These are phyloP conservation scores for Citrus maxima DNA, from an alignment of 345 rosid genomes.

Conservation along the genomic window DNA sequence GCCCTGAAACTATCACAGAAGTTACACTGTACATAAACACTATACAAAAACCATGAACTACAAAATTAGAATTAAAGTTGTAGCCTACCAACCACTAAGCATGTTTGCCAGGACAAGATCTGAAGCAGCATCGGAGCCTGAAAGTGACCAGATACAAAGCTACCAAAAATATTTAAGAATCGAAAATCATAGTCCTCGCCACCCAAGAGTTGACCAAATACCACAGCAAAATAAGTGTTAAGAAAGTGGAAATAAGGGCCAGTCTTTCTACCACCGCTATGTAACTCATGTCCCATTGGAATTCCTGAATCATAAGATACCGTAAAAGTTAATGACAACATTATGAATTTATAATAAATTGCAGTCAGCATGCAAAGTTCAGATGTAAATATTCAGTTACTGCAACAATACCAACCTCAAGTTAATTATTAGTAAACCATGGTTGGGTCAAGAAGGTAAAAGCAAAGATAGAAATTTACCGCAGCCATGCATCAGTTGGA, in stretches of 20 bases:
- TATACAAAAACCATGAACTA: not conserved
- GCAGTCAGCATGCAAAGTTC: not conserved
- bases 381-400: not conserved
- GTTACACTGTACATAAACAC: slow-evolving; percentile 7
- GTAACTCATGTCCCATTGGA: not conserved
- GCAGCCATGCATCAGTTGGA: slow-evolving; percentile 23
- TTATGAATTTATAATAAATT: not conserved
- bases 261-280: not conserved
- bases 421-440: not conserved
- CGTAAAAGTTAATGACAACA: not conserved
- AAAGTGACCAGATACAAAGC: not conserved
- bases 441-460: not conserved
- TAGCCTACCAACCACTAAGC: not conserved
- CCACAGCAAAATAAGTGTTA: not conserved
- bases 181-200: not conserved
- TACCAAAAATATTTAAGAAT: not conserved
- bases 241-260: not conserved
- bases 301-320: slow-evolving; percentile 1
- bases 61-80: not conserved
- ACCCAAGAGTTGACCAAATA: not conserved
- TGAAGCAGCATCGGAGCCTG: not conserved
- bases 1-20: not conserved
- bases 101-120: not conserved
- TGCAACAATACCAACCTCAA: not conserved
- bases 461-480: slow-evolving; percentile 22